Percentiles rank a stretch among this genome's conserved stretches.
These are phyloP conservation scores for Bjerkandera adusta DNA, from an alignment of 1,284 basidiomycete species.

Conservation along the genomic window DNA sequence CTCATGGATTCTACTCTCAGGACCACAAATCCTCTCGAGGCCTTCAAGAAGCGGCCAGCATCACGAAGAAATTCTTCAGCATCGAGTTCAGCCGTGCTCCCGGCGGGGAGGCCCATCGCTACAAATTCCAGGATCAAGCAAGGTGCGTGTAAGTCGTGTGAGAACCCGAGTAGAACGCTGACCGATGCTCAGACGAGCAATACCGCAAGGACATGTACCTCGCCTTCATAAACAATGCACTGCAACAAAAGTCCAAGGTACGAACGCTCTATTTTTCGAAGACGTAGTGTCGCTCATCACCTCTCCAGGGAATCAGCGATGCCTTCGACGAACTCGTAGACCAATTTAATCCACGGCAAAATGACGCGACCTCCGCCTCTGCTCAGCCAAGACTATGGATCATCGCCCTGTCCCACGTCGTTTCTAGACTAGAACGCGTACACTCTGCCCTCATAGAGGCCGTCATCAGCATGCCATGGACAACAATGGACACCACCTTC, in stretches of 20 bases:
- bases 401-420: conserved; percentile 73
- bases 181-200: conserved; percentile 49
- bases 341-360: conserved; percentile 61
- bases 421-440: conserved; percentile 76
- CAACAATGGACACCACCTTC: conserved; percentile 79
- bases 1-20: conserved; percentile 46
- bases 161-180: neutral
- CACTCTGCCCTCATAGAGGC: conserved; percentile 88
- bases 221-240: conserved; percentile 79
- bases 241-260: conserved; percentile 73
- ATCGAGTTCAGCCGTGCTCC: conserved; percentile 31
- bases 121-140: conserved; percentile 77
- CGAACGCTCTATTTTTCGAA: conserved; percentile 26
- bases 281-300: conserved; percentile 10
- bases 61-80: conserved; percentile 30
- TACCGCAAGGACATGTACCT: conserved; percentile 83
- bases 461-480: conserved; percentile 90
- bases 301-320: conserved; percentile 56
- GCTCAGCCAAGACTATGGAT: conserved; percentile 73
- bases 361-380: conserved; percentile 39
- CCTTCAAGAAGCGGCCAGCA: conserved; percentile 38
- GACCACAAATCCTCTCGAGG: conserved; percentile 36
- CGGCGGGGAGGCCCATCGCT: conserved; percentile 71
- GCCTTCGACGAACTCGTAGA: conserved; percentile 70
- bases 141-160: conserved; percentile 22